Evolutionary conservation across 2,329 filamentous ascomycete species (phyloP).

Genomic region (Aspergillus alliaceus): DNA sequence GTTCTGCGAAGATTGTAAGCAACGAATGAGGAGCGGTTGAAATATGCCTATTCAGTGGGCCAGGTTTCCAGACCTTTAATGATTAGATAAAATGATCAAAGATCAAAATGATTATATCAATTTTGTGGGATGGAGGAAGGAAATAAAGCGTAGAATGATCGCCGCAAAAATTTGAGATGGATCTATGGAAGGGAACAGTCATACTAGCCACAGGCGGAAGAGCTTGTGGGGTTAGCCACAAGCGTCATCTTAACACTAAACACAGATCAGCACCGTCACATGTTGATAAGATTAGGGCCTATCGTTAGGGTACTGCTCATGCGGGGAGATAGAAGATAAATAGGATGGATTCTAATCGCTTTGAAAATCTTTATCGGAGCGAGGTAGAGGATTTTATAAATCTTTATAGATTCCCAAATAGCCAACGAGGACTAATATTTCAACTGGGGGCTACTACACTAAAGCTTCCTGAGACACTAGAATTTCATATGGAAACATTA

Average conservation of each 20-base stretch:
- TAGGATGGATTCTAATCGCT: too few species aligned
- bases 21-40: not conserved
- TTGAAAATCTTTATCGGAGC: too few species aligned
- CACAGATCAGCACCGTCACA: not conserved
- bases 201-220: not conserved
- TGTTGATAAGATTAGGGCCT: conserved; percentile 3
- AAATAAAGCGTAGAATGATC: not conserved
- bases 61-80: too few species aligned
- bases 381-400: too few species aligned
- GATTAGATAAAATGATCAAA: not conserved
- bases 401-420: too few species aligned
- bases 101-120: not conserved
- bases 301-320: not conserved
- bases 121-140: not conserved
- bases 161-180: conserved; percentile 1
- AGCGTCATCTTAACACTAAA: not conserved
- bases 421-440: too few species aligned
- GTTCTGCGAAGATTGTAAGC: not conserved
- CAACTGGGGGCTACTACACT: too few species aligned
- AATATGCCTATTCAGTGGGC: not conserved
- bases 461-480: too few species aligned
- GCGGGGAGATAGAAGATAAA: too few species aligned
- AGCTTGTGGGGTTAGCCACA: conserved; percentile 4
- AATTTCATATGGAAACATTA: too few species aligned
- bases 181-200: not conserved